Base-by-base conservation (phyloP, 164 flowering plant genomes). In the Vitis vinifera region DNA sequence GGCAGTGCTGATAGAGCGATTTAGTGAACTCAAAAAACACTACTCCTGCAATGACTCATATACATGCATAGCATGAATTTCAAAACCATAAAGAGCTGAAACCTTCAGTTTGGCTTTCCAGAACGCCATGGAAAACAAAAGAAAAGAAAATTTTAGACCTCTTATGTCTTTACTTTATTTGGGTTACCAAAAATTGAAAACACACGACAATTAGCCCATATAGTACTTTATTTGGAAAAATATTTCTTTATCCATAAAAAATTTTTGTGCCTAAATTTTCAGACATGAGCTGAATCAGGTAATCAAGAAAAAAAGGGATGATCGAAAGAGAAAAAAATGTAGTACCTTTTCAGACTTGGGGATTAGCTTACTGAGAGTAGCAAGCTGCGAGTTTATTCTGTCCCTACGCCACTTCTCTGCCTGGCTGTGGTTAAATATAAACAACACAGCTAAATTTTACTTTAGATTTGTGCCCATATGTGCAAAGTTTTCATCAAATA, bases 321-420 rank as follows among this genome's bases (percentile, higher is more conserved):
- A 23, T 6, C 56, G 58, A 63, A 61, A 57, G 68, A 65, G 63
- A 63, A 66, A 47, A 48, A 65, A 30, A 15, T 8, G 16, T 1
- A 1, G 15, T 57, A 53, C 70, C 70, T 68, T 68, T 2, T 68
- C 59, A 3, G 62, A 37, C 62, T 17, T 79, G 56, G 97, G 91
- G 15, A 68, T 44, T 5, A 68, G 55, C 10, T 49, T 58, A 10
- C 63, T 59, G 15, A 68, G 70, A 48, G 70, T 68, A 55, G 55
- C 55, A 17, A 68, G 70, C 31, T 68, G 70, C 3, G 70, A 16
- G 49, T 68, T 68, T 27, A 68, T 58, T 37, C 70, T 47, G 17
- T 68, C 60, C 50, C 70, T 47, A 14, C 63, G 49, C 55, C 70
- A 10, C 63, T 49, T 68, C 70, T 68, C 70, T 13, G 70, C 63